Percentiles rank a stretch among this genome's conserved stretches.
These are phyloP conservation scores for Artomyces pyxidatus DNA, from an alignment of 768 basidiomycete species.

Conservation along the genomic window DNA sequence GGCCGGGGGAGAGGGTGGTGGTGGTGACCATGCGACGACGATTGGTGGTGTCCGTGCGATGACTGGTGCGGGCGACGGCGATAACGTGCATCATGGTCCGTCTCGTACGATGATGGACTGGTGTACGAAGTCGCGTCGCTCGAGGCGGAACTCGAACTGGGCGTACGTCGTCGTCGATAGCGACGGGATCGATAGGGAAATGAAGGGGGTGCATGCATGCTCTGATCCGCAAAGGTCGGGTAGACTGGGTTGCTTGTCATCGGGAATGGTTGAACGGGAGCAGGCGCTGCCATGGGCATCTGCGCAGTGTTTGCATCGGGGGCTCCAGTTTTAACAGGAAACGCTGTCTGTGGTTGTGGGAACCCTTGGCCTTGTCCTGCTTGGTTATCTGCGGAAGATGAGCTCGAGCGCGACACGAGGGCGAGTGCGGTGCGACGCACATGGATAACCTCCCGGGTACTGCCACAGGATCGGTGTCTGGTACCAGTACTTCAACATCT, in stretches of 20 bases:
- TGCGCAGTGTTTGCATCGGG: neutral
- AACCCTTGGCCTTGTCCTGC: conserved; percentile 8
- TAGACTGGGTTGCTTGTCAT: neutral
- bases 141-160: neutral
- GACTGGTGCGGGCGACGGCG: too few relatives aligned
- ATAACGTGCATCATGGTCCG: too few relatives aligned
- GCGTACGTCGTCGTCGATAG: conserved; percentile 3
- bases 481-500: conserved; percentile 11
- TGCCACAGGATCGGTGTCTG: conserved; percentile 12
- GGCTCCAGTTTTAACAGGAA: neutral
- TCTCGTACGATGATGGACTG: conserved; percentile 4
- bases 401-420: neutral
- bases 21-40: conserved; percentile 1
- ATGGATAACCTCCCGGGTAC: conserved; percentile 8
- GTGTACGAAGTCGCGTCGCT: neutral
- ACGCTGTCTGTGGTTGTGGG: neutral
- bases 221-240: conserved; percentile 1
- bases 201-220: conserved; percentile 2
- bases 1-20: conserved; percentile 57
- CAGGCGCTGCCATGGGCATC: neutral
- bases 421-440: neutral
- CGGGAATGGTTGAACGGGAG: neutral
- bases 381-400: neutral
- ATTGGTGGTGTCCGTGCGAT: conserved; percentile 6
- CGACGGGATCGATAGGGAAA: neutral